A percentile compares a stretch with the other conserved stretches of the same genome.
Conservation (phyloP, 73 alveolate species). For the Blepharisma japonicum region DNA sequence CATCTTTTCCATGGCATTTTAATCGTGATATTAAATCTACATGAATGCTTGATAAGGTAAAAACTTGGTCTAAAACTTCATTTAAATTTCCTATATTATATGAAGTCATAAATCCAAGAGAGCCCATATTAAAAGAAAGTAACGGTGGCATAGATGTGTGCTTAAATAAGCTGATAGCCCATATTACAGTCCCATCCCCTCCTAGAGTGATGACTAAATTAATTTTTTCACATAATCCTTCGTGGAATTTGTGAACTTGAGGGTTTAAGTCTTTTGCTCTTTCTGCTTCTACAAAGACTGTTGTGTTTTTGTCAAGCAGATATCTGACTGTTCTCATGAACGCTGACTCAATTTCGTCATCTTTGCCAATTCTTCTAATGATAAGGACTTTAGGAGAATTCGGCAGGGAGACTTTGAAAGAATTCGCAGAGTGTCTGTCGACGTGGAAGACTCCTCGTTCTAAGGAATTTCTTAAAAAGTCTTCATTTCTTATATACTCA, state of each 20-base stretch:
- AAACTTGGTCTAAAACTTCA: neutral
- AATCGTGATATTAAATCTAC: neutral
- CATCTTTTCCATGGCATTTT: neutral
- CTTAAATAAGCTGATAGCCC: neutral
- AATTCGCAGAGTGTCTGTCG: too few species aligned
- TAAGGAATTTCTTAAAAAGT: too few species aligned
- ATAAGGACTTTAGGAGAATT: neutral
- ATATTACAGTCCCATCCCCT: slow-evolving; percentile 44
- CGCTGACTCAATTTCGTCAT: neutral
- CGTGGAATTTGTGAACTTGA: slow-evolving; percentile 12
- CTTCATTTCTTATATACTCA: too few species aligned
- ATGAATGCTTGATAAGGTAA: neutral
- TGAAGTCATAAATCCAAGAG: slow-evolving; percentile 9
- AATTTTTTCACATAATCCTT: slow-evolving; percentile 38
- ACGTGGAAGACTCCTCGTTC: too few species aligned
- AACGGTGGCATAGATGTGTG: neutral
- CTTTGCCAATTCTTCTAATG: neutral
- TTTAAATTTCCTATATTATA: neutral
- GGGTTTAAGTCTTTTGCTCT: neutral
- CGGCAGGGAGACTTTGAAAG: too few species aligned
- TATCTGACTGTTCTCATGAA: neutral
- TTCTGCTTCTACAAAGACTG: neutral
- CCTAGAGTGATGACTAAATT: slow-evolving; percentile 43
- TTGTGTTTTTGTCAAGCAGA: neutral
- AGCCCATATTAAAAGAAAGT: neutral